A percentile compares a stretch with the other conserved stretches of the same genome.
Evolutionary conservation across 2,329 filamentous ascomycete species (phyloP).

Genomic region (Epichloe bromicola): DNA sequence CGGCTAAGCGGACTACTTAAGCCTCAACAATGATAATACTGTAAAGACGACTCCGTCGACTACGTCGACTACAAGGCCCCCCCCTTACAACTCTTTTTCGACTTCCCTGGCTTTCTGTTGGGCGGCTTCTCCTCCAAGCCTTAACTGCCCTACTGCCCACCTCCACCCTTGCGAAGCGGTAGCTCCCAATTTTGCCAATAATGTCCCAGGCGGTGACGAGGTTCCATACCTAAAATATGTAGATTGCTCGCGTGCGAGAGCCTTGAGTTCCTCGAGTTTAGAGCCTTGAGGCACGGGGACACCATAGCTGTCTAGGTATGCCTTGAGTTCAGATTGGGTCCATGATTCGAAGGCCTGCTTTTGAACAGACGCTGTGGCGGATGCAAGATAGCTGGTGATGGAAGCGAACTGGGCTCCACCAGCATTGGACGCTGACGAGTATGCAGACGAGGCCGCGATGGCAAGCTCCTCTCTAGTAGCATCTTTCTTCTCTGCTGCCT

Average conservation of each 20-base stretch:
- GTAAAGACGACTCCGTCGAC: background rate
- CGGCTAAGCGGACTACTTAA: too few species aligned
- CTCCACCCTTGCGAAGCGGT: constrained; percentile 33
- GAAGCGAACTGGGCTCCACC: constrained; percentile 50
- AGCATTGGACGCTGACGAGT: constrained; percentile 43
- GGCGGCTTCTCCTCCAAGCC: constrained; percentile 33
- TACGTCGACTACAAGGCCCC: background rate
- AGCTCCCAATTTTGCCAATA: constrained; percentile 50
- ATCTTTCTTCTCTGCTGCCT: constrained; percentile 48
- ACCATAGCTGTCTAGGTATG: constrained; percentile 69
- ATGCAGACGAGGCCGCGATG: constrained; percentile 48
- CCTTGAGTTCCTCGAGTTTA: constrained; percentile 54
- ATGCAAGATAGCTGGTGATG: constrained; percentile 55
- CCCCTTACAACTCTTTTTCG: constrained; percentile 9
- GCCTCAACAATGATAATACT: too few species aligned
- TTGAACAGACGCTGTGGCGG: constrained; percentile 53
- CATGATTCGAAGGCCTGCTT: constrained; percentile 57
- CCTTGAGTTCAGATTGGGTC: constrained; percentile 62
- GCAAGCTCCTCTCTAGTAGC: constrained; percentile 62
- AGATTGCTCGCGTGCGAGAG: constrained; percentile 57
- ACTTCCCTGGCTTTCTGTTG: constrained; percentile 31
- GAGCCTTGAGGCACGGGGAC: constrained; percentile 54
- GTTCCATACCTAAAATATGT: constrained; percentile 71
- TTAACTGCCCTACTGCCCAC: constrained; percentile 38
- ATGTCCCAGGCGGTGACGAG: constrained; percentile 47